Evolutionary conservation across 2,329 filamentous ascomycete species (phyloP).

Genomic region (Herpotrichia juniperi): DNA sequence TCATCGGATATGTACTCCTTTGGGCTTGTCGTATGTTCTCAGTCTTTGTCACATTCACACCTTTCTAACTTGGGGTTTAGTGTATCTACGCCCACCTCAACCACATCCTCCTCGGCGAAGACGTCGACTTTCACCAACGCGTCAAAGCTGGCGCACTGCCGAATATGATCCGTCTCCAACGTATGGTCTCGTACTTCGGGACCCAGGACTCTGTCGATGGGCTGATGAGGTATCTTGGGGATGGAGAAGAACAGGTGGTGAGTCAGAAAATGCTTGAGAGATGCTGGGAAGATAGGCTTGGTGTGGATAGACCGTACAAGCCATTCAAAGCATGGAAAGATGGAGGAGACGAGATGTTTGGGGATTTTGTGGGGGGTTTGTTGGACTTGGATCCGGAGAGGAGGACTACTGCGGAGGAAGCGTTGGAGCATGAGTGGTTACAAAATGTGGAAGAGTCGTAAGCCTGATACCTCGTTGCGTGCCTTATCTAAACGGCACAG

Average conservation of each 20-base stretch:
- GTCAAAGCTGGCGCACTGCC: constrained; percentile 26
- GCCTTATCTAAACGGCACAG: too few relatives aligned
- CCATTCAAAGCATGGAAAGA: constrained; percentile 40
- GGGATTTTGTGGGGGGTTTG: too few relatives aligned
- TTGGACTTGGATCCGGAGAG: too few relatives aligned
- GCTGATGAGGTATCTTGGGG: constrained; percentile 40
- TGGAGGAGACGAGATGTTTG: too few relatives aligned
- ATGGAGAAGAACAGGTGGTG: constrained; percentile 37
- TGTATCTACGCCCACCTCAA: constrained; percentile 32
- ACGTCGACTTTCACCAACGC: constrained; percentile 31
- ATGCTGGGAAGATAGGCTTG: constrained; percentile 41
- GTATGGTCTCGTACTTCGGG: constrained; percentile 39
- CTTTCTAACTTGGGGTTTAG: constrained; percentile 18
- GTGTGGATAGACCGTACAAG: constrained; percentile 37
- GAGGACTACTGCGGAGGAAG: too few relatives aligned
- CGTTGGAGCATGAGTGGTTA: too few relatives aligned
- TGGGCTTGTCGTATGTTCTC: constrained; percentile 29
- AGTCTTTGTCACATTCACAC: not conserved
- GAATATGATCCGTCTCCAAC: constrained; percentile 30
- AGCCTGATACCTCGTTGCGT: too few relatives aligned
- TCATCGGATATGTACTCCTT: constrained; percentile 38
- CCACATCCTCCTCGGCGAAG: constrained; percentile 29
- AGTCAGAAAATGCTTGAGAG: constrained; percentile 39
- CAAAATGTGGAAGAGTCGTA: too few relatives aligned
- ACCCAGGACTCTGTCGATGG: constrained; percentile 30